Base-by-base conservation (phyloP, 2,329 filamentous ascomycete species). In the Drechslerella coelobrocha region DNA sequence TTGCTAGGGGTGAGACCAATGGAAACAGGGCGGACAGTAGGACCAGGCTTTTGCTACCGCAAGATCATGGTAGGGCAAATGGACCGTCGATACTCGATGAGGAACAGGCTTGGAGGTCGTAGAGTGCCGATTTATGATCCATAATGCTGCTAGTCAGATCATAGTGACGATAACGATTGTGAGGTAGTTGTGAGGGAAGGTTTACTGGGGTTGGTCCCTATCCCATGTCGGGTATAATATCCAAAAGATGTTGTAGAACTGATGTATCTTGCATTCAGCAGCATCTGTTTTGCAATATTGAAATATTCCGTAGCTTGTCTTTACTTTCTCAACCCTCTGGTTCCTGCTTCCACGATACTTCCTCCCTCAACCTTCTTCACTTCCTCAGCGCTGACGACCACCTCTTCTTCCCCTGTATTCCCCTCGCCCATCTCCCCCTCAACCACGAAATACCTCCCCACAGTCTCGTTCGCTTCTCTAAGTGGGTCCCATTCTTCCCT, bases 401-500 rank as follows among this genome's bases (percentile, higher is more conserved):
- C 47, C n/a, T 63, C 68, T 48, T 69, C 65, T 2, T 31, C 53
- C 1, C 5, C 50, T 37, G 39, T 2, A 9, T 19, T 27, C 14
- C 53, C 68, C 24, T 73, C 72, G 26, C 65, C 71, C 47, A 72
- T 69, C 29, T 72, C 73, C 31, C 73, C 73, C 43, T 77, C 76
- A 48, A 79, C 78, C 54, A 79, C 75, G 69, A 79, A 79, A 72
- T 76, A 79, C 12, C 68, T 77, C 9, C 78, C 78, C 17, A 77
- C 74, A 39, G 71, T 78, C 47, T 76, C 76, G 6, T 72, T 72
- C 1, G 78, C 78, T 21, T 76, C 73, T 7, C 61, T 68, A 23
- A 78, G 62, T 10, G 88, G 86, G 80, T 94, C 84, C 86, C 91
- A 93, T 72, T 86, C 80, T 79, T 89, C 86, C 0, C 80, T 82